Evolutionary conservation across 192 early-diverging fungal species (phyloP).

Genomic region (Coemansia aciculifera): DNA sequence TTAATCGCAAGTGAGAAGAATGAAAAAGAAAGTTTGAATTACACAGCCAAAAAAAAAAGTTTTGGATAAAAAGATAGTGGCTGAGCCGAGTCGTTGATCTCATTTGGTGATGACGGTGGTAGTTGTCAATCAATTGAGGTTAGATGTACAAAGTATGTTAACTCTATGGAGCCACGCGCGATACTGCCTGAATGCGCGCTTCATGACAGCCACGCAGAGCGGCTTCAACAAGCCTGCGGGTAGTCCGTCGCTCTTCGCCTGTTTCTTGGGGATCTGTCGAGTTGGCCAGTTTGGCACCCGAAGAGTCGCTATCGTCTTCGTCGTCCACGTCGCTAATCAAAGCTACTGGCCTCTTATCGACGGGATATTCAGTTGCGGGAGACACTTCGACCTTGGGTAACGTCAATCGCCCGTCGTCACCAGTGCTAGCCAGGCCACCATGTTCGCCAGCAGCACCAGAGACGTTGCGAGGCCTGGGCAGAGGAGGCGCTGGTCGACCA

Average conservation of each 20-base stretch:
- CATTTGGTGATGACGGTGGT: too few relatives aligned
- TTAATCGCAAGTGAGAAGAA: background rate
- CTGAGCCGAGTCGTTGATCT: constrained; percentile 4
- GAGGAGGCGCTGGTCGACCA: constrained; percentile 28
- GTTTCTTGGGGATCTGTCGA: constrained; percentile 1
- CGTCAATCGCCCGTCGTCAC: background rate
- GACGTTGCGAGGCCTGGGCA: constrained; percentile 14
- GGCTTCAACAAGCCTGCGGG: constrained; percentile 39
- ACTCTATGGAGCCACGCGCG: background rate
- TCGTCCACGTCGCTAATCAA: constrained; percentile 3
- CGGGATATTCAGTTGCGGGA: background rate
- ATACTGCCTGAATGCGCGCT: constrained; percentile 24
- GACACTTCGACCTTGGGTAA: constrained; percentile 1
- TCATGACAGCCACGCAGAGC: constrained; percentile 46
- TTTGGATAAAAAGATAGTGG: background rate
- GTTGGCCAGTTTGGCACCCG: background rate
- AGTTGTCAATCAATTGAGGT: too few relatives aligned
- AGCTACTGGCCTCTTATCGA: background rate
- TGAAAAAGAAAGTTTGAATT: background rate
- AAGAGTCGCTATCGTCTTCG: constrained; percentile 12
- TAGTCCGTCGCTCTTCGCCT: constrained; percentile 34
- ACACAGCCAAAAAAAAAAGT: background rate
- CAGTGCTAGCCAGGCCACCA: background rate
- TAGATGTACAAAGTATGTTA: too few relatives aligned
- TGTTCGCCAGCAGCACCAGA: background rate